phyloP scores from a whole-genome alignment of 2,329 filamentous ascomycete genomes.

The Rhinocladiella similis region DNA sequence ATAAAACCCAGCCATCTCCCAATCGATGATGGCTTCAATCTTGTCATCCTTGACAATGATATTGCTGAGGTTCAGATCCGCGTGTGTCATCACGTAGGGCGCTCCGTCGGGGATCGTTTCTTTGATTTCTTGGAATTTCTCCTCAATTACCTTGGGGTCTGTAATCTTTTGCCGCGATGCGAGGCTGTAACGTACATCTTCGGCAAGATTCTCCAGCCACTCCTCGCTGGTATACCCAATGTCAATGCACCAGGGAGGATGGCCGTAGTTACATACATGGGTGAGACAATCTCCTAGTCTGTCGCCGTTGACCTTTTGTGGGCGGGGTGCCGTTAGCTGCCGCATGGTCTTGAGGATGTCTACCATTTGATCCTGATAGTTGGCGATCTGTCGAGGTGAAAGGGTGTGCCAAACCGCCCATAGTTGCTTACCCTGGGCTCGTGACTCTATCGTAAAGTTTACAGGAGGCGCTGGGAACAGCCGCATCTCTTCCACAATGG shows the following conservation, averaged over 20 bases:
- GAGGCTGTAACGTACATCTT: constrained; percentile 3
- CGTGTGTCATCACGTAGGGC: constrained; percentile 32
- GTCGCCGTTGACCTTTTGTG: constrained; percentile 10
- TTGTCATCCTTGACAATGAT: constrained; percentile 32
- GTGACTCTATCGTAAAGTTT: constrained; percentile 9
- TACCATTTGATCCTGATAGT: constrained; percentile 7
- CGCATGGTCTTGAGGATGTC: constrained; percentile 5
- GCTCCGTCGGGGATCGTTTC: constrained; percentile 23
- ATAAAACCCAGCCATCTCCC: constrained; percentile 31
- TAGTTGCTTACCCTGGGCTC: constrained; percentile 1
- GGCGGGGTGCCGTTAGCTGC: constrained; percentile 3
- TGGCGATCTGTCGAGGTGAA: constrained; percentile 6
- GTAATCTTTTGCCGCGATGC: neutral
- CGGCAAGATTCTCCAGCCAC: constrained; percentile 8
- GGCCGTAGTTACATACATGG: neutral
- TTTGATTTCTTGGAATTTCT: constrained; percentile 10
- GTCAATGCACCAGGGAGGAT: constrained; percentile 2
- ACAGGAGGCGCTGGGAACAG: constrained; percentile 5
- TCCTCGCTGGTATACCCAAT: constrained; percentile 3
- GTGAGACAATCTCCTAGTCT: constrained; percentile 5
- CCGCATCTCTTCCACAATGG: constrained; percentile 5
- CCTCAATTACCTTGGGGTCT: constrained; percentile 7
- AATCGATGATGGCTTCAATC: constrained; percentile 31
- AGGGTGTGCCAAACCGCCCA: neutral
- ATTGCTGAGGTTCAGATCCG: constrained; percentile 32